These are phyloP conservation scores for Orbilia brochopaga DNA, from an alignment of 2,329 filamentous ascomycete species.

Conservation along the genomic window DNA sequence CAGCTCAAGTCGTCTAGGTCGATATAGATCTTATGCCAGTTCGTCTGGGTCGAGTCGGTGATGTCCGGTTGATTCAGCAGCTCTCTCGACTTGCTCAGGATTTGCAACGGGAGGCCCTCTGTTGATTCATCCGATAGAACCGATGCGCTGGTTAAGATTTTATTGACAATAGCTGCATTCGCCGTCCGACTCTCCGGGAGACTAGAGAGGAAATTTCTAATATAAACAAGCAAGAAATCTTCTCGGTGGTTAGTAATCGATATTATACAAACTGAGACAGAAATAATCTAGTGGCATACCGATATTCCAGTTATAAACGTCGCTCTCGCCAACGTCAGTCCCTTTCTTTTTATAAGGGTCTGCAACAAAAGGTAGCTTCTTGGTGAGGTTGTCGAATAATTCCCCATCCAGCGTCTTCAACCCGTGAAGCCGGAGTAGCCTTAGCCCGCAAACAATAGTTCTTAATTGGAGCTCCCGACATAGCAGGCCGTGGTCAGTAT, in stretches of 20 bases:
- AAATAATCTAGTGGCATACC: conserved; percentile 8
- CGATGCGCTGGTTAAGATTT: conserved; percentile 45
- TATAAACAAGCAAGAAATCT: conserved; percentile 51
- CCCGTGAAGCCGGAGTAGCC: conserved; percentile 38
- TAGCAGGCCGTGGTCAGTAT: conserved; percentile 42
- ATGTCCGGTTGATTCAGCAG: conserved; percentile 48
- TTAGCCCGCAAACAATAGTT: conserved; percentile 37
- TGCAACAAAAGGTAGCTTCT: conserved; percentile 40
- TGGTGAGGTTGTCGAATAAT: conserved; percentile 39
- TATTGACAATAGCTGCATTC: conserved; percentile 47
- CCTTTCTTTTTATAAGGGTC: conserved; percentile 45
- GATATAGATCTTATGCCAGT: conserved; percentile 50
- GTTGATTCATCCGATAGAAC: conserved; percentile 41
- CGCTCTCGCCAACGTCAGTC: conserved; percentile 17
- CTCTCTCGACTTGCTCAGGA: conserved; percentile 46
- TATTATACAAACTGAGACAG: not conserved
- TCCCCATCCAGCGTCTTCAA: conserved; percentile 47
- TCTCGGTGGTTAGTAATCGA: conserved; percentile 8
- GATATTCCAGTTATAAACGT: conserved; percentile 50
- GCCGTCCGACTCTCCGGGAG: conserved; percentile 48
- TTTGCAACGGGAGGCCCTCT: conserved; percentile 32
- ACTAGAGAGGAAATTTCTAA: conserved; percentile 47
- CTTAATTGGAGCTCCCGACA: conserved; percentile 48
- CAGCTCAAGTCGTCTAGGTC: conserved; percentile 48
- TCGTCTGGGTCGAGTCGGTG: conserved; percentile 40